Percentiles rank a stretch among this genome's conserved stretches.
These are phyloP conservation scores for Stenogyne calaminthoides DNA, from an alignment of 305 asterid species.

Conservation along the genomic window DNA sequence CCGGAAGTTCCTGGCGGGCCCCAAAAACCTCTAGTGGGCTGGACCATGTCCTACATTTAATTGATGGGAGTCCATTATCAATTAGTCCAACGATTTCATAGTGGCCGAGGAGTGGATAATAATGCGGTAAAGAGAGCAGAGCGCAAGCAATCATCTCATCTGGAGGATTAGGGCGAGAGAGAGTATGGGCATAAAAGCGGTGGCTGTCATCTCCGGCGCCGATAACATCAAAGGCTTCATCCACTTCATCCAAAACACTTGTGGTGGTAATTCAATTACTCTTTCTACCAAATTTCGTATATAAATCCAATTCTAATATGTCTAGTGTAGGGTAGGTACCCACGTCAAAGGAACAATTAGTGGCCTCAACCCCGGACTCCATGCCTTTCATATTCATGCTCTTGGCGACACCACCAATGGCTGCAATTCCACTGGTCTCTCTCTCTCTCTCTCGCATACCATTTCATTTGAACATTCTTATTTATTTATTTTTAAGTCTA, in stretches of 20 bases:
- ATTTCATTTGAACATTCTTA: no score
- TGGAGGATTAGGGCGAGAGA: no score
- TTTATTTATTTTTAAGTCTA: no score
- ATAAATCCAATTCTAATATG: background rate
- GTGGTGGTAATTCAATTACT: slow-evolving; percentile 8
- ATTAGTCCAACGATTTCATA: no score
- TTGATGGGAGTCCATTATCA: no score
- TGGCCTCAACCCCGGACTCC: slow-evolving; percentile 78
- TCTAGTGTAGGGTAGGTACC: slow-evolving; percentile 34
- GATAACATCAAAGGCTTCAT: slow-evolving; percentile 60
- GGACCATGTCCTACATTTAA: no score
- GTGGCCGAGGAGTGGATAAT: no score
- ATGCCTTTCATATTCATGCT: slow-evolving; percentile 87
- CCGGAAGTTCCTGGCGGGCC: no score
- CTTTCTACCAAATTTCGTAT: background rate
- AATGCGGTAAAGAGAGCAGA: background rate
- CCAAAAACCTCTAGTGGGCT: no score
- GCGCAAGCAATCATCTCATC: no score
- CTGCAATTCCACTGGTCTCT: slow-evolving; percentile 71
- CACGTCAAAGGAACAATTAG: slow-evolving; percentile 61
- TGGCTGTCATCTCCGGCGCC: slow-evolving; percentile 69
- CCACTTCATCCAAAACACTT: slow-evolving; percentile 52
- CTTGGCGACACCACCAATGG: slow-evolving; percentile 93
- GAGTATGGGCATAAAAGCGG: slow-evolving; percentile 64
- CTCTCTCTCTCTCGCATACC: background rate